Evolutionary conservation across 192 early-diverging fungal species (phyloP).

Genomic region (Backusella sp.): DNA sequence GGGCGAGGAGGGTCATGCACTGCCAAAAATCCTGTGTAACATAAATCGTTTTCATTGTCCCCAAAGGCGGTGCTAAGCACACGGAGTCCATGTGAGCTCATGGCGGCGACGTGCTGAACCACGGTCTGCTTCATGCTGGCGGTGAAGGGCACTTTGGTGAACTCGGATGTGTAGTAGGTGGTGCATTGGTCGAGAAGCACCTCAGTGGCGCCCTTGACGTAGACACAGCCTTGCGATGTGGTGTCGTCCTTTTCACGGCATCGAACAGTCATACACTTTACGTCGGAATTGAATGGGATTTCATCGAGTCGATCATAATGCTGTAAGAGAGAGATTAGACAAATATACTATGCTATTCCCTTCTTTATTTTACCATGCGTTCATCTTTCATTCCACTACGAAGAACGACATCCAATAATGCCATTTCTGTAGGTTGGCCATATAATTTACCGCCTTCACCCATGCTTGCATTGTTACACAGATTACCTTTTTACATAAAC

Average conservation of each 20-base stretch:
- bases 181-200: constrained; percentile 71
- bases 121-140: constrained; percentile 57
- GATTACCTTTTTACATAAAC: constrained; percentile 53
- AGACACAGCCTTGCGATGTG: constrained; percentile 29
- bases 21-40: constrained; percentile 82
- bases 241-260: constrained; percentile 38
- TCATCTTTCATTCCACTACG: constrained; percentile 69
- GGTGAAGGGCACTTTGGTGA: constrained; percentile 53
- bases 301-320: constrained; percentile 65
- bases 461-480: constrained; percentile 88
- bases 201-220: constrained; percentile 90
- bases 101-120: constrained; percentile 55
- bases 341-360: no score
- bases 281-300: constrained; percentile 89
- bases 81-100: constrained; percentile 78
- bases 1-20: constrained; percentile 93
- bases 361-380: constrained; percentile 49
- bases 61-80: constrained; percentile 86
- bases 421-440: constrained; percentile 95
- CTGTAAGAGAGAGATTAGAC: constrained; percentile 1
- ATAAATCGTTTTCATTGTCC: constrained; percentile 46
- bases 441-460: constrained; percentile 74
- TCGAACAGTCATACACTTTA: constrained; percentile 89
- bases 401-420: constrained; percentile 72
- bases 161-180: constrained; percentile 56